These are phyloP conservation scores for Lophiostoma macrostomum DNA, from an alignment of 495 filamentous ascomycete genomes.

Conservation along the genomic window DNA sequence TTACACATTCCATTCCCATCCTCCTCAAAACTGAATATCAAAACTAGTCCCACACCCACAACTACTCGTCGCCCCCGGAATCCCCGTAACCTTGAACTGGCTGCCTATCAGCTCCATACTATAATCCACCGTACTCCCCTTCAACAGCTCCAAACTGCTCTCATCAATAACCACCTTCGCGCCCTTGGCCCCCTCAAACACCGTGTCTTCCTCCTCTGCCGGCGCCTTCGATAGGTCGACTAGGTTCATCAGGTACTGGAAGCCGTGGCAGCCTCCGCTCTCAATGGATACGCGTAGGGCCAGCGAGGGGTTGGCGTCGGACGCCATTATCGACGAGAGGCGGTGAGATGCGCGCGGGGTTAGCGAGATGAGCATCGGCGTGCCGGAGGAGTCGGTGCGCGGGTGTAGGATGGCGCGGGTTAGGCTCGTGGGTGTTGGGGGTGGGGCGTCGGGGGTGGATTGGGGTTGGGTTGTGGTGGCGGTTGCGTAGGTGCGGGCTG, in stretches of 20 bases:
- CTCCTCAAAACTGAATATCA: constrained; percentile 64
- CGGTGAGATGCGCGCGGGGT: constrained; percentile 76
- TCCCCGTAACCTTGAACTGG: constrained; percentile 95
- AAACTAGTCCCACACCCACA: constrained; percentile 99
- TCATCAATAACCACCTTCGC: constrained; percentile 89
- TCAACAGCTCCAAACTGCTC: constrained; percentile 81
- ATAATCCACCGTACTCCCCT: constrained; percentile 91
- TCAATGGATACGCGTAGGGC: constrained; percentile 88
- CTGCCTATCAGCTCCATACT: constrained; percentile 96
- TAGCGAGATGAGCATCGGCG: constrained; percentile 74
- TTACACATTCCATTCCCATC: neutral
- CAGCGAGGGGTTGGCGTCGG: constrained; percentile 75
- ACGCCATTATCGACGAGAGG: constrained; percentile 65
- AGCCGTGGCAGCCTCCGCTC: constrained; percentile 92
- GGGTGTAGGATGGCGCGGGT: constrained; percentile 55
- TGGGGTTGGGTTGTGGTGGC: too few species aligned
- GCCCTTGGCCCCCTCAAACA: constrained; percentile 52
- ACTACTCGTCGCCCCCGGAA: constrained; percentile 84
- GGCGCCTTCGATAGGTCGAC: constrained; percentile 58
- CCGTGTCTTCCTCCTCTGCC: constrained; percentile 68
- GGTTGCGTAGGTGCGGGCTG: too few species aligned
- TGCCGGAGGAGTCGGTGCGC: constrained; percentile 71
- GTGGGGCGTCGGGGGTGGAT: constrained; percentile 48
- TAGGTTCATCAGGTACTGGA: constrained; percentile 93
- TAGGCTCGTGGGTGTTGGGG: constrained; percentile 48